phyloP scores from a whole-genome alignment of 108 stramenopile genomes.

The Cylindrotheca closterium region DNA sequence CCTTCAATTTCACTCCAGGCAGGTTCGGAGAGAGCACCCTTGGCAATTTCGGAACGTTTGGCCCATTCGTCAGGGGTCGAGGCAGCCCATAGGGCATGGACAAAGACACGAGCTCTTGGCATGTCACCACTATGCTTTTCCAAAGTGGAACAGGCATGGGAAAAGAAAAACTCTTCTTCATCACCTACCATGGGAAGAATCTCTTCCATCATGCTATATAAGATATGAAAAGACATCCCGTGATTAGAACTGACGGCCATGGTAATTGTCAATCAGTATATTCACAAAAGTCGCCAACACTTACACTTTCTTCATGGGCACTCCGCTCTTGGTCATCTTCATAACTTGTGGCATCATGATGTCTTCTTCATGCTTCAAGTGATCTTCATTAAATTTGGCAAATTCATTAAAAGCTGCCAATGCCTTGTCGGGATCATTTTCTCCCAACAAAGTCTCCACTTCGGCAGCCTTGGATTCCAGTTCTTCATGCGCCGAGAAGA shows the following conservation, averaged over 20 bases:
- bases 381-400: slow-evolving; percentile 14
- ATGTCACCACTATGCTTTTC: slow-evolving; percentile 26
- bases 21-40: too few species aligned
- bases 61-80: slow-evolving; percentile 32
- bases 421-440: neutral
- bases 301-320: slow-evolving; percentile 25
- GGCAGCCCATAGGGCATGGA: slow-evolving; percentile 42
- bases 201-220: slow-evolving; percentile 26
- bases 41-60: too few species aligned
- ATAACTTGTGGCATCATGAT: slow-evolving; percentile 33
- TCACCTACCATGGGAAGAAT: slow-evolving; percentile 17
- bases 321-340: slow-evolving; percentile 24
- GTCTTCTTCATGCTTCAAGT: slow-evolving; percentile 39
- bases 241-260: too few species aligned
- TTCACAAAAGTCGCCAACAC: too few species aligned
- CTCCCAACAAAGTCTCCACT: neutral
- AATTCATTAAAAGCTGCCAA: slow-evolving; percentile 7
- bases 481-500: slow-evolving; percentile 6
- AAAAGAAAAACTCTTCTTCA: slow-evolving; percentile 32
- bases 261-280: too few species aligned
- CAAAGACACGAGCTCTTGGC: slow-evolving; percentile 35
- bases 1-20: too few species aligned
- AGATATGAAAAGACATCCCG: too few species aligned
- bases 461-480: slow-evolving; percentile 7
- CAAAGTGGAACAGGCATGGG: slow-evolving; percentile 19